Conservation (phyloP, 2,329 filamentous ascomycete genomes). For the Claviceps arundinis region DNA sequence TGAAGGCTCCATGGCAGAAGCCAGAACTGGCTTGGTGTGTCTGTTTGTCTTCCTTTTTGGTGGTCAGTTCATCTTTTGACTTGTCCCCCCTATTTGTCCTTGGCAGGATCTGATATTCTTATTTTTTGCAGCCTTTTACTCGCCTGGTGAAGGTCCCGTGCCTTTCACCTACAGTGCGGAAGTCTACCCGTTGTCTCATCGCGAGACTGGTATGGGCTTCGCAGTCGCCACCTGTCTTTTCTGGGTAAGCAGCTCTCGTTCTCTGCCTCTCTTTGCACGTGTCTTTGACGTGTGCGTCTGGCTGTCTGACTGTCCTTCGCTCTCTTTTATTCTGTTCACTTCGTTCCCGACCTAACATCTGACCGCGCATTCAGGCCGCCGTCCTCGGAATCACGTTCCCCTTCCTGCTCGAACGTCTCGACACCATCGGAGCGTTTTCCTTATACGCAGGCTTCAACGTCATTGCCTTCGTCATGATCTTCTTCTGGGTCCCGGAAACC, state of each 20-base stretch:
- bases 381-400: constrained; percentile 40
- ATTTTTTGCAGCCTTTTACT: constrained; percentile 39
- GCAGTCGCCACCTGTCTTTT: constrained; percentile 48
- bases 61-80: constrained; percentile 12
- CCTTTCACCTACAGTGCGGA: constrained; percentile 51
- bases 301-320: too few relatives aligned
- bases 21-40: constrained; percentile 40
- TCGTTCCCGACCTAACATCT: background rate
- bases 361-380: constrained; percentile 17
- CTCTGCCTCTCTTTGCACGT: background rate
- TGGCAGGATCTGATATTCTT: background rate
- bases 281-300: background rate
- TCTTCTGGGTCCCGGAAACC: constrained; percentile 35
- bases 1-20: constrained; percentile 18
- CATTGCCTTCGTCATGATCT: constrained; percentile 40
- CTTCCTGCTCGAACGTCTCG: constrained; percentile 26
- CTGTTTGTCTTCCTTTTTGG: constrained; percentile 53
- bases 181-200: constrained; percentile 49
- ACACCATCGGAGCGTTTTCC: constrained; percentile 26
- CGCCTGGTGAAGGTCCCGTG: constrained; percentile 49
- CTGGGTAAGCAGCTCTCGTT: constrained; percentile 19
- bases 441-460: constrained; percentile 44
- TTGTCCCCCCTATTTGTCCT: too few relatives aligned
- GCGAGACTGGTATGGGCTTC: constrained; percentile 51
- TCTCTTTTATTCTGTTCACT: too few relatives aligned